Evolutionary conservation across 768 basidiomycete genomes (phyloP).

Genomic region (Lepiota brunneoincarnata): DNA sequence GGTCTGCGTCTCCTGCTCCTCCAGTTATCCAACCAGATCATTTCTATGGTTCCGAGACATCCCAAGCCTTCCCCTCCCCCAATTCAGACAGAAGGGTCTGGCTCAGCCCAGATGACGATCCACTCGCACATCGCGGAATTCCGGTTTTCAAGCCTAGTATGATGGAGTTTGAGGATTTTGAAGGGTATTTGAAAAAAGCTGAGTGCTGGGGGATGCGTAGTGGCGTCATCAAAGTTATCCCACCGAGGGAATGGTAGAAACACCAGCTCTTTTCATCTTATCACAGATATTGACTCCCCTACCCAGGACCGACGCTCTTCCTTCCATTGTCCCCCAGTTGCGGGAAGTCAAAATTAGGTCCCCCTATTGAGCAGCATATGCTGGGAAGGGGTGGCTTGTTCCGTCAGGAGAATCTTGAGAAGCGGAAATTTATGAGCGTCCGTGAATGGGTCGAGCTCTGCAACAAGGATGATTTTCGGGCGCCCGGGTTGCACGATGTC

Average conservation of each 20-base stretch:
- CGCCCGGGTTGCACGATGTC: constrained; percentile 71
- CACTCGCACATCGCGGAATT: constrained; percentile 81
- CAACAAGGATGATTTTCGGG: constrained; percentile 63
- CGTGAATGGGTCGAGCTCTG: constrained; percentile 87
- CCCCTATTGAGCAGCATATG: constrained; percentile 95
- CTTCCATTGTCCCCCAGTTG: constrained; percentile 70
- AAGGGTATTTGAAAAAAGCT: constrained; percentile 81
- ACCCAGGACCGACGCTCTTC: constrained; percentile 66
- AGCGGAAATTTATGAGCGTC: constrained; percentile 77
- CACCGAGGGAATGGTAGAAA: constrained; percentile 88
- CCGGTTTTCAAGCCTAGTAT: constrained; percentile 95
- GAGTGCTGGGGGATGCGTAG: constrained; percentile 89
- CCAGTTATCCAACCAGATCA: constrained; percentile 72
- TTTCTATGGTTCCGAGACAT: constrained; percentile 64
- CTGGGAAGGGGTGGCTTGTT: constrained; percentile 83
- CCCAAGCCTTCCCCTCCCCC: constrained; percentile 56
- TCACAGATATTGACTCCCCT: constrained; percentile 23
- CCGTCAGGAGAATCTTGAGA: constrained; percentile 88
- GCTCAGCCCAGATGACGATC: constrained; percentile 81
- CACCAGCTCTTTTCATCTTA: constrained; percentile 13
- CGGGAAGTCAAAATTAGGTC: constrained; percentile 73
- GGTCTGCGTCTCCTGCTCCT: constrained; percentile 53
- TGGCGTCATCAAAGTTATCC: constrained; percentile 95
- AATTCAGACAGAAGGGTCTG: constrained; percentile 60
- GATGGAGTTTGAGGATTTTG: constrained; percentile 91